Evolutionary conservation across 805 yeast species (phyloP), one percentile per base, ranked within the genome.

Genomic region (Candida coleopterorum): DNA sequence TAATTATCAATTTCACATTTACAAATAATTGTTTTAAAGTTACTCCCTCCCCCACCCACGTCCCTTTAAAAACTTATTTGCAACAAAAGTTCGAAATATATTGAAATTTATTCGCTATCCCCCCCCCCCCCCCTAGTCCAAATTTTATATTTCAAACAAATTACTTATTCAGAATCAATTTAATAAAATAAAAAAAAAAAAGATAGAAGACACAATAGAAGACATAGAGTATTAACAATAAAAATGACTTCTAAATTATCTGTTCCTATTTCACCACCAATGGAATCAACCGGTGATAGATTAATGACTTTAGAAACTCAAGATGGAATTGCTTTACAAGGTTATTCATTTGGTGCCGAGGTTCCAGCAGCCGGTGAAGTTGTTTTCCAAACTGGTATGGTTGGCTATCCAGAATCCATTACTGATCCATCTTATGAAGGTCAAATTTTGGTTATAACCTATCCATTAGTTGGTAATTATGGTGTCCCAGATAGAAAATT

Each of bases 331-430:
- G 77, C 81, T 40, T 74, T 90, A 51, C 93, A 87, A 66, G 98
- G 98, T 67, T 87, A 84, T 70, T 90, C 97, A 15, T 93, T 93
- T 55, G 98, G 98, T 73, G 96, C 97, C 38, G 81, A 81, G 44
- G 77, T 73, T 42, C 62, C 95, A 18, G 78, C 80, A 39, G 94
- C 97, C 39, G 98, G 98, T 75, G 98, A 93, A 70, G 78, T 94
- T 53, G 98, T 93, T 43, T 93, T 93, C 79, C 97, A 94, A 68
- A 93, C 98, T 45, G 97, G 98, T 72, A 89, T 93, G 96, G 97
- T 93, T 50, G 98, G 98, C 44, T 93, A 93, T 62, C 98, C 97
- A 28, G 98, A 93, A 66, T 81, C 97, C 36, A 78, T 93, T 62
- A 88, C 98, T 27, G 98, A 93, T 66, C 98, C 98, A 43, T 93